A percentile compares a stretch with the other conserved stretches of the same genome.
Conservation (phyloP, 257 asterid genomes). For the Misopates orontium region DNA sequence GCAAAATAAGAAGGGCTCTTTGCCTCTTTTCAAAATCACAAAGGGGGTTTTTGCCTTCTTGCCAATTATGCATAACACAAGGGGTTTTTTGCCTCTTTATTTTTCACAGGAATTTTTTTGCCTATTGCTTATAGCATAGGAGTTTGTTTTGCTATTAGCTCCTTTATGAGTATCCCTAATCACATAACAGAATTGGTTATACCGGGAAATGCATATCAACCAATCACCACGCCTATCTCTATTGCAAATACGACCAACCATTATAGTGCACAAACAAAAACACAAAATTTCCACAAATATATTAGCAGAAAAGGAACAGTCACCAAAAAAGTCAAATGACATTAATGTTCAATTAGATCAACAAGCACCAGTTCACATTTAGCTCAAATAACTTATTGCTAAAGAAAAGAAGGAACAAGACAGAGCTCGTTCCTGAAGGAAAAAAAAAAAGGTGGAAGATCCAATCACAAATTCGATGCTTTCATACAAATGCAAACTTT, state of each 20-base stretch:
- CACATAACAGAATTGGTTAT: too few relatives aligned
- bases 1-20: too few relatives aligned
- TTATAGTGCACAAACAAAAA: background rate
- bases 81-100: too few relatives aligned
- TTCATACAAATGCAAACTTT: background rate
- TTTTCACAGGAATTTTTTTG: too few relatives aligned
- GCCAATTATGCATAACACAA: too few relatives aligned
- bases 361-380: background rate
- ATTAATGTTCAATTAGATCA: background rate
- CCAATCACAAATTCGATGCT: background rate
- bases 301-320: background rate
- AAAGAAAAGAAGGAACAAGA: background rate
- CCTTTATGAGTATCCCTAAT: too few relatives aligned
- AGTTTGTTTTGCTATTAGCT: too few relatives aligned
- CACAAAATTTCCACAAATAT: background rate
- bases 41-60: too few relatives aligned
- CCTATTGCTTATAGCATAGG: too few relatives aligned
- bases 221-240: background rate
- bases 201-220: background rate
- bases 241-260: constrained; percentile 1
- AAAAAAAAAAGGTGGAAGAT: background rate
- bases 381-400: background rate
- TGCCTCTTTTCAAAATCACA: too few relatives aligned
- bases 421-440: background rate
- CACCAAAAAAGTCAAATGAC: background rate